Evolutionary conservation across 192 early-diverging fungal species (phyloP).

Genomic region (Neocallimastix lanati): DNA sequence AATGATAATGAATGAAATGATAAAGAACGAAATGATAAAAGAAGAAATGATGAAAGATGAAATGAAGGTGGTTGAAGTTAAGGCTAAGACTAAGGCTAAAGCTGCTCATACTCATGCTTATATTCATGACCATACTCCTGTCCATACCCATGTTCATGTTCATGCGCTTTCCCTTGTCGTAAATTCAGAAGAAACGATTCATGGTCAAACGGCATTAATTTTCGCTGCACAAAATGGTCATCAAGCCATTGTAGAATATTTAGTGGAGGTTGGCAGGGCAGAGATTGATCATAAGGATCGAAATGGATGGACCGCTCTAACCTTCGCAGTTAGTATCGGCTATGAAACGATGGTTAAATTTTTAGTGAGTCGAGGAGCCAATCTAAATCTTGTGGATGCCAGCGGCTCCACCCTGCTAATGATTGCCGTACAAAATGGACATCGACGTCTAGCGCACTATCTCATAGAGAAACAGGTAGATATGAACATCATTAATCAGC

Average conservation of each 20-base stretch:
- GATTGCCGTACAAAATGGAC: neutral
- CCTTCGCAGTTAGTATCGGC: neutral
- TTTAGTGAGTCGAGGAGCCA: neutral
- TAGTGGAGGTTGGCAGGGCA: neutral
- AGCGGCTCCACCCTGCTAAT: neutral
- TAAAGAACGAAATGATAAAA: no score
- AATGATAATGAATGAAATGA: no score
- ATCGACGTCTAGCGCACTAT: neutral
- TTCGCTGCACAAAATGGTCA: neutral
- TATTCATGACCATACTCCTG: no score
- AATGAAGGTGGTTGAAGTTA: no score
- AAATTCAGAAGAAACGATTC: neutral
- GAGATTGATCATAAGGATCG: neutral
- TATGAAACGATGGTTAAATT: neutral
- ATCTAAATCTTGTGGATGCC: neutral
- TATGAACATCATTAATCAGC: neutral
- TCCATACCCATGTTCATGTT: no score
- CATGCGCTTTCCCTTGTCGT: no score
- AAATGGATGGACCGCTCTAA: neutral
- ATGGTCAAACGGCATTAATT: neutral
- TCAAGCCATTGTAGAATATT: neutral
- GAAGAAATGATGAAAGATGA: no score
- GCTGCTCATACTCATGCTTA: no score
- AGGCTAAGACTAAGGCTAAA: no score
- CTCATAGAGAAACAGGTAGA: neutral